A percentile compares a stretch with the other conserved stretches of the same genome.
phyloP scores from a whole-genome alignment of 129 eudicot genomes.

The Helichrysum umbraculigerum region DNA sequence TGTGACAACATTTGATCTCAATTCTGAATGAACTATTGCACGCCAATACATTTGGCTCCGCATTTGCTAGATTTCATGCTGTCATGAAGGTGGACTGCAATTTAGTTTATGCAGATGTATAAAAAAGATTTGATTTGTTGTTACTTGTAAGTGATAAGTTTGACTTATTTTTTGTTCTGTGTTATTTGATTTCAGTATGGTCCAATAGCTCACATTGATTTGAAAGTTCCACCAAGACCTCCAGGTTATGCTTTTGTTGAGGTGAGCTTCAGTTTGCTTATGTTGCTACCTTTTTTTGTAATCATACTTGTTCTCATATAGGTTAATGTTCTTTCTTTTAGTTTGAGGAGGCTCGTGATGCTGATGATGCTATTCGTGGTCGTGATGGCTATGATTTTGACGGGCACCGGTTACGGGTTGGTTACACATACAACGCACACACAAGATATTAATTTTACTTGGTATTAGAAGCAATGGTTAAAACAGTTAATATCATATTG shows the following conservation, averaged over 20 bases:
- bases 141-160: neutral
- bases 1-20: too few relatives aligned
- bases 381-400: slow-evolving; percentile 96
- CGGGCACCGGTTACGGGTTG: slow-evolving; percentile 75
- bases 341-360: slow-evolving; percentile 93
- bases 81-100: neutral
- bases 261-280: slow-evolving; percentile 46
- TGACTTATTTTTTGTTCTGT: slow-evolving; percentile 13
- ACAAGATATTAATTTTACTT: slow-evolving; percentile 4
- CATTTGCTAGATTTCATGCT: neutral
- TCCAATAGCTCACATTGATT: slow-evolving; percentile 70
- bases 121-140: neutral
- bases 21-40: too few relatives aligned
- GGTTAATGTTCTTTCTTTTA: slow-evolving; percentile 10
- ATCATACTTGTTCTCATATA: neutral
- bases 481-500: slow-evolving; percentile 9
- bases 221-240: slow-evolving; percentile 91
- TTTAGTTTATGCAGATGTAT: neutral
- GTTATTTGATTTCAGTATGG: slow-evolving; percentile 65
- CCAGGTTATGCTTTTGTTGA: slow-evolving; percentile 92
- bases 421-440: slow-evolving; percentile 35
- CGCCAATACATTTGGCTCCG: neutral
- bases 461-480: neutral
- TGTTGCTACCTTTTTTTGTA: neutral
- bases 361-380: slow-evolving; percentile 86